These are phyloP conservation scores for Triadica sebifera DNA, from an alignment of 345 rosid genomes.

Conservation along the genomic window DNA sequence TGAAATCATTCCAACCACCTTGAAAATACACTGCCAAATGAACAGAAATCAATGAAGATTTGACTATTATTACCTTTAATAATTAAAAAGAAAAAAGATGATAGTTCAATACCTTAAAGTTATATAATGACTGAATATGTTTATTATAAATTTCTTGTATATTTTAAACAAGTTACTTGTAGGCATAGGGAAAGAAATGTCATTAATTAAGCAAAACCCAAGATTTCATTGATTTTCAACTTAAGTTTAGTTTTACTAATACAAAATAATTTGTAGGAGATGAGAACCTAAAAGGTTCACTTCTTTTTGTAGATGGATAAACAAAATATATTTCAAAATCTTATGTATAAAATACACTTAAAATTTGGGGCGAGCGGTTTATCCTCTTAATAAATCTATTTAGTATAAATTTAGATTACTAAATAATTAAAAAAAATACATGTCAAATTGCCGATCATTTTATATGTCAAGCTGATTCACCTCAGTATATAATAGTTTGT, in stretches of 20 bases:
- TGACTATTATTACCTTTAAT: too few species aligned
- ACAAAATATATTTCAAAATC: too few species aligned
- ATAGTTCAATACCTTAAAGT: too few species aligned
- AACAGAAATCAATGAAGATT: too few species aligned
- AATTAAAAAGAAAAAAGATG: too few species aligned
- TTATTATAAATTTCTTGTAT: not conserved
- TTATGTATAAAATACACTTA: too few species aligned
- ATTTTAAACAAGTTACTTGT: not conserved
- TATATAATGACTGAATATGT: too few species aligned
- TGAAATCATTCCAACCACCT: conserved; percentile 6
- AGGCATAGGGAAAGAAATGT: not conserved
- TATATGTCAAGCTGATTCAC: not conserved
- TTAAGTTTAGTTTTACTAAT: not conserved
- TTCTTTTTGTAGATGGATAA: not conserved
- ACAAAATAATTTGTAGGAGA: not conserved
- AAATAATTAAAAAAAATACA: too few species aligned
- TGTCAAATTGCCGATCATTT: not conserved
- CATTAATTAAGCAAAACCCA: not conserved
- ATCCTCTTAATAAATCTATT: too few species aligned
- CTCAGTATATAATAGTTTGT: too few species aligned
- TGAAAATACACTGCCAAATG: not conserved
- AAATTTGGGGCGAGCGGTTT: too few species aligned
- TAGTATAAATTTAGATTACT: too few species aligned
- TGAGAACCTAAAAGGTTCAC: not conserved
- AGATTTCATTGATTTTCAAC: not conserved